A percentile compares a stretch with the other conserved stretches of the same genome.
These are phyloP conservation scores for Solanum sitiens DNA, from an alignment of 257 asterid species.

Conservation along the genomic window DNA sequence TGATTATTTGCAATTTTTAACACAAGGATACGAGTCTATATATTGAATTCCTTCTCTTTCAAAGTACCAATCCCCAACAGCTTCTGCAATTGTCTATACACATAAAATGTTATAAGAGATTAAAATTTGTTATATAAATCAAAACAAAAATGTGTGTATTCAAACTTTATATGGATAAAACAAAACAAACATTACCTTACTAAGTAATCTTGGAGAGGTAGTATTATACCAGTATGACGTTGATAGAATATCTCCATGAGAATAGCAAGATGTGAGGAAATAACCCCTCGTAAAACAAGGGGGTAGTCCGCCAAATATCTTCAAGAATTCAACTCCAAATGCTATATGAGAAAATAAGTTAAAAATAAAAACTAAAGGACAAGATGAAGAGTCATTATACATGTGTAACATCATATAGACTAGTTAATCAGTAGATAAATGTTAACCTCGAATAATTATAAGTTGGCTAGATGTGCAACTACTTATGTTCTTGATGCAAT, in stretches of 20 bases:
- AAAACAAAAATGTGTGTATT: background rate
- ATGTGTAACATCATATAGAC: background rate
- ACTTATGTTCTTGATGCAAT: background rate
- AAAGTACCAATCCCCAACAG: background rate
- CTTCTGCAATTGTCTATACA: background rate
- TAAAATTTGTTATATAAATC: background rate
- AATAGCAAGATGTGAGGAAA: background rate
- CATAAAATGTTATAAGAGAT: background rate
- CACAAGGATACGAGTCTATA: background rate
- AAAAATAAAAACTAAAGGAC: background rate
- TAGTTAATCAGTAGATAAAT: background rate
- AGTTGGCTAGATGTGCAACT: background rate
- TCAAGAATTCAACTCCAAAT: background rate
- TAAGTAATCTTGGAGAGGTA: background rate
- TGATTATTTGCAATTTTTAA: background rate
- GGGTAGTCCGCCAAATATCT: background rate
- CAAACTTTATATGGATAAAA: background rate
- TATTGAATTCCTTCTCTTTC: background rate
- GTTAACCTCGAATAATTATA: background rate
- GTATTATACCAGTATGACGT: background rate
- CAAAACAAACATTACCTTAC: background rate
- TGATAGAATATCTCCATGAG: background rate
- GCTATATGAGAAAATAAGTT: background rate
- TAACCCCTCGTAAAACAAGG: background rate
- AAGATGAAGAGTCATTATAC: background rate